Evolutionary conservation across 257 asterid genomes (phyloP).

Genomic region (Scutellaria minor): DNA sequence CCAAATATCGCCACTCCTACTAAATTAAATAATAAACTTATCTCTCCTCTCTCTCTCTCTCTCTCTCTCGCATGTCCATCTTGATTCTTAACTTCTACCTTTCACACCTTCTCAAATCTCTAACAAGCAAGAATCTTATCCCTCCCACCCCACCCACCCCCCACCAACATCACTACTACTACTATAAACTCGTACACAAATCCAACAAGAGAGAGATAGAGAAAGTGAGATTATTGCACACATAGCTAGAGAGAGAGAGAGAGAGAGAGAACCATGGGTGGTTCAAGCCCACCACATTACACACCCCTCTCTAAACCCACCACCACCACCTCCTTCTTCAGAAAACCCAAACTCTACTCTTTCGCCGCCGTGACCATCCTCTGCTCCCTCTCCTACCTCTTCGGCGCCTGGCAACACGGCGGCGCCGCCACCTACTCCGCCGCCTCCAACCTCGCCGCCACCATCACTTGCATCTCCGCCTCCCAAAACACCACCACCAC

Average conservation of each 20-base stretch:
- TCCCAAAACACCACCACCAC: slow-evolving; percentile 26
- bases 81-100: slow-evolving; percentile 36
- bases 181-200: slow-evolving; percentile 10
- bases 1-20: not conserved
- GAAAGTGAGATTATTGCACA: not conserved
- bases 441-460: slow-evolving; percentile 25
- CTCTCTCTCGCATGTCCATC: slow-evolving; percentile 5
- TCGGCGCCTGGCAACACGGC: slow-evolving; percentile 67
- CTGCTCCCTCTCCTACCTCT: slow-evolving; percentile 67
- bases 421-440: slow-evolving; percentile 32
- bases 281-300: slow-evolving; percentile 62
- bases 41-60: not conserved
- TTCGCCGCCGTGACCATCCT: slow-evolving; percentile 50
- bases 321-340: slow-evolving; percentile 35
- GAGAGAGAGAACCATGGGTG: slow-evolving; percentile 48
- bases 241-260: not conserved
- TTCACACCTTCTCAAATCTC: slow-evolving; percentile 28
- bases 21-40: not conserved
- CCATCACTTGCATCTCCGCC: slow-evolving; percentile 36
- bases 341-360: slow-evolving; percentile 46
- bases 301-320: slow-evolving; percentile 65
- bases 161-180: not conserved
- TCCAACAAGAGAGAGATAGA: not conserved
- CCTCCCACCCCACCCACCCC: not conserved
- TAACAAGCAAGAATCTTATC: slow-evolving; percentile 15